Percentiles rank a stretch among this genome's conserved stretches.
Conservation (phyloP, 2,329 filamentous ascomycete genomes). For the Cladosporium sp. region DNA sequence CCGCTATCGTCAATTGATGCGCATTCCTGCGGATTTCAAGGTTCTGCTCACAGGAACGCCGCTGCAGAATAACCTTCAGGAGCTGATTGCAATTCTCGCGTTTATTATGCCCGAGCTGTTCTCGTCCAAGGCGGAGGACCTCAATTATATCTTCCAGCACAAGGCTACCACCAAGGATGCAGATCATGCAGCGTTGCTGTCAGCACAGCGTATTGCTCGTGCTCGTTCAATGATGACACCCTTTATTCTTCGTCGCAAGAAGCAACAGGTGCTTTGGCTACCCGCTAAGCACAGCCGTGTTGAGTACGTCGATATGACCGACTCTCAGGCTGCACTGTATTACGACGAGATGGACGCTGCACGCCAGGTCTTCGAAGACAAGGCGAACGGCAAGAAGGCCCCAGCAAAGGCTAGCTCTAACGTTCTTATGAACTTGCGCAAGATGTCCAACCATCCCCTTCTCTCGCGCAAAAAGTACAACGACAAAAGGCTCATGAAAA, state of each 20-base stretch:
- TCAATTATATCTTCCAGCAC: conserved; percentile 86
- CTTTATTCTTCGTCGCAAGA: conserved; percentile 90
- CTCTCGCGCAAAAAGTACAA: conserved; percentile 79
- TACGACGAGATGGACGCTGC: conserved; percentile 61
- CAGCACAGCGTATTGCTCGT: conserved; percentile 77
- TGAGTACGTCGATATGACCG: conserved; percentile 74
- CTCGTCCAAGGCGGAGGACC: conserved; percentile 65
- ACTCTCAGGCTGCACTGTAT: conserved; percentile 69
- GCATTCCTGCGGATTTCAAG: conserved; percentile 75
- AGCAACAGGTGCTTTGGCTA: conserved; percentile 78
- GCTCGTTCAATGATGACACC: conserved; percentile 91
- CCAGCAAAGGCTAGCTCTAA: conserved; percentile 36
- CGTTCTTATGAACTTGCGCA: conserved; percentile 78
- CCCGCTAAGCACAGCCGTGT: conserved; percentile 74
- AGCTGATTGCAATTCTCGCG: conserved; percentile 83
- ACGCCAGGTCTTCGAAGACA: conserved; percentile 55
- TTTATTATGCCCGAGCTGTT: conserved; percentile 91
- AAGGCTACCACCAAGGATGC: conserved; percentile 80
- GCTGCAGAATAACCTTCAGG: conserved; percentile 88
- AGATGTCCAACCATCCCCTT: conserved; percentile 86
- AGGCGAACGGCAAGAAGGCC: conserved; percentile 52
- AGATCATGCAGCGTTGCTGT: conserved; percentile 73
- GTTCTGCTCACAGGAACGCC: conserved; percentile 87
- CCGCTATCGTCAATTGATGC: conserved; percentile 72
- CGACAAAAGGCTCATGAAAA: conserved; percentile 68